Evolutionary conservation across 23 red algal species (phyloP), one percentile per base, ranked within the genome.

Genomic region (Pyropia yezoensis): DNA sequence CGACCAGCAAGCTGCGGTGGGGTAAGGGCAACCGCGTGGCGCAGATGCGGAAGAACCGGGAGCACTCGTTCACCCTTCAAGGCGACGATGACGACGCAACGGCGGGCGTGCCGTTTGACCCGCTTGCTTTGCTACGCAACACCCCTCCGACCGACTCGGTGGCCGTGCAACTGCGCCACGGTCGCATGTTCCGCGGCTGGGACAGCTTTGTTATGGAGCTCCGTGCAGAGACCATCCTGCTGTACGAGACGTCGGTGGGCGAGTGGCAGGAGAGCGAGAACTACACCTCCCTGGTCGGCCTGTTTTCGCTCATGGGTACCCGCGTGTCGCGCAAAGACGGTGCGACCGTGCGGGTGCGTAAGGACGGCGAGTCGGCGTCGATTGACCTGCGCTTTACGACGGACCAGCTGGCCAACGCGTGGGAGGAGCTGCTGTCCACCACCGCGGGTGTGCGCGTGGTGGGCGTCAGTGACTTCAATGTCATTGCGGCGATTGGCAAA

Each of bases 401-500:
- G 18, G 55, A 22, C 20, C 4, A 18, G 3, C 33, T 50, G 2
- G 34, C 33, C 68, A 56, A 73, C 19, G 39, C 51, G 18, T 73
- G 68, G 55, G 55, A 58, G 24, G 68, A 73, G 29, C 20, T 23
- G n/a, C 49, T 58, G 22, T 0, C 8, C 19, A 52, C 11, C 16
- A 52, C 45, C 32, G 54, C 55, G 51, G 18, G 33, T 20, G 11
- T 50, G 51, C n/a, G 39, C 19, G 8, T 54, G 39, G 51, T 73
- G 3, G 59, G 68, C 49, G 51, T 93, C 63, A 56, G 73, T 49
- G 88, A 93, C 51, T 93, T 93, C 73, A 70, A 93, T 19, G 57
- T 85, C 28, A 78, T 93, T 39, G 88, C 88, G 14, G 73, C 88
- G 15, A 83, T 93, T 26, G 88, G 88, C 21, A 76, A 83, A 50